Base-by-base conservation (phyloP, 331 rosid genomes). In the Telfairia occidentalis region DNA sequence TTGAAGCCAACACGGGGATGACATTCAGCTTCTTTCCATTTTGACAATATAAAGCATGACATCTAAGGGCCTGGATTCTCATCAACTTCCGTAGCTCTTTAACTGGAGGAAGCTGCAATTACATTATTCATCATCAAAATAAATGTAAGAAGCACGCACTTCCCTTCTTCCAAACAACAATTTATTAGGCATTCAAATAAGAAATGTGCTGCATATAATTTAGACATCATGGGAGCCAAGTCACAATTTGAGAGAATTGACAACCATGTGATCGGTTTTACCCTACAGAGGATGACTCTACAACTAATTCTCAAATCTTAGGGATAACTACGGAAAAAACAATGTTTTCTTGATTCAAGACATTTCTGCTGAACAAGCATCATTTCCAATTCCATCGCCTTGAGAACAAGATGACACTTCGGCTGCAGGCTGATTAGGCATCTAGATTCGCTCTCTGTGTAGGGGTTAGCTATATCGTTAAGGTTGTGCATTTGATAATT, bases 1-100 rank as follows among this genome's bases (percentile, higher is more conserved):
- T 95, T 88, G 98, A 94, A 42, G 98, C 98, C 85, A 87, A 61
- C 12, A 94, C 96, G 7, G 98, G 98, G 86, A 94, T 90, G 59
- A 90, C 96, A 63, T 94, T 89, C 79, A 94, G 79, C 76, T 95
- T 88, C 57, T 83, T 81, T 76, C 97, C 97, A 65, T 91, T 87
- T 81, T 91, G 96, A 81, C 96, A 88, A 87, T 94, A 91, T 80
- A 94, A 84, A 74, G 81, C 89, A 84, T 88, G 97, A 84, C 98
- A 87, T 50, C 98, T 96, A 15, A 94, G 87, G 83, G 96, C 96
- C 84, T 91, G 98, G 81, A 91, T 91, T 85, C 98, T 91, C 79
- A 94, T 77, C 60, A 79, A 48, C 81, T 94, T 94, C 58, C 89
- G 90, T 46, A 94, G 92, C 87, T 94, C 96, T 85, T 87, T 94